Evolutionary conservation across 176 grass and related monocot species (phyloP), one percentile per base, ranked within the genome.

Genomic region (Musa beccarii): DNA sequence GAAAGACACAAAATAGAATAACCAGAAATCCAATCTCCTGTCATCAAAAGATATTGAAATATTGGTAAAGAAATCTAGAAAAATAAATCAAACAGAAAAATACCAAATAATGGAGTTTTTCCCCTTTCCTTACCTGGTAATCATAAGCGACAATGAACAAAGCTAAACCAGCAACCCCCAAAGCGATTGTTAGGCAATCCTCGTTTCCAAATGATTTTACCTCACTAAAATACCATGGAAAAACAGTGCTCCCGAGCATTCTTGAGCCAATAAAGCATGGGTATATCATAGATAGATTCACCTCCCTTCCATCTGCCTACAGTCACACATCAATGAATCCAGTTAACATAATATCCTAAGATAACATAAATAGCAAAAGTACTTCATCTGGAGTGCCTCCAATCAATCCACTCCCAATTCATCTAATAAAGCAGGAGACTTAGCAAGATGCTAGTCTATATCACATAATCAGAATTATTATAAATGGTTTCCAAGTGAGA

Each of bases 191-290:
- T 20, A 98, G 65, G 80, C 78, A 93, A 78, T 91, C 86, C 23
- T 98, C 81, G 22, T 79, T 93, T 11, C 50, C 66, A 24, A 85
- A 69, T 53, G 85, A 85, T 73, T 87, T 59, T 63, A 80, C 68
- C 11, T 65, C 51, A 67, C 86, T 86, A 72, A 81, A 83, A 85
- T 85, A 91, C 90, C 88, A 98, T 53, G 86, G 90, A 86, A 98
- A 93, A 68, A 49, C 49, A 81, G 80, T 80, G 57, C 80, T 84
- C 56, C 94, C 88, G 26, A 98, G 78, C 88, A 91, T 90, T 83
- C 86, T 89, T 56, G 95, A 93, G 16, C 86, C 90, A 59, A 98
- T 84, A 73, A 98, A 93, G 81, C 76, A 90, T 59, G 95, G 95
- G 71, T 87, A 94, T 28, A 94, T 77, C 72, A 73, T 79, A 76